Base-by-base conservation (phyloP, 352 stramenopile genomes). In the Blastocystis sp. region DNA sequence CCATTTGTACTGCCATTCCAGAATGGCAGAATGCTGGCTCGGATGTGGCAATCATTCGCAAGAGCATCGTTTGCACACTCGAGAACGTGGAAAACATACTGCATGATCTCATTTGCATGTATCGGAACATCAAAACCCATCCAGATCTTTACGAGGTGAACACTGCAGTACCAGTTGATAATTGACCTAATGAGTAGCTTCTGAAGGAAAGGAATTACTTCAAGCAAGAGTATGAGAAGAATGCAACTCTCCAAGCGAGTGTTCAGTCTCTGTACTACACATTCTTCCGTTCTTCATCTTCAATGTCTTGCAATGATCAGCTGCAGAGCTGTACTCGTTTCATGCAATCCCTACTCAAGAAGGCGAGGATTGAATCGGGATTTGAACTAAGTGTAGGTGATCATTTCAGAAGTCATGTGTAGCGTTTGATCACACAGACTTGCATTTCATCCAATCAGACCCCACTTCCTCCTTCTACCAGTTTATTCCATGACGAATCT, bases 61-160 rank as follows among this genome's bases (percentile, higher is more conserved):
- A 61, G 10, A 24, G 40, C 42, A 24, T 81, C 1, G 71, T 81
- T 3, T 81, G 71, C 40, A 64, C 52, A 6, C 52, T 81, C 4
- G 71, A 81, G 52, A 81, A 81, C 34, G 52, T 81, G 14, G 66
- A 77, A 38, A 62, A 11, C 14, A 48, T 77, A n/a, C 21, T 77
- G 3, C 19, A 77, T 17, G 66, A 59, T 40, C 52, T 57, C 48
- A 57, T 81, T 9, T 34, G 62, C 38, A 19, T 34, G 64, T n/a
- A 40, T 68, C 71, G 42, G 6, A 19, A 45, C 17, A 42, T 17
- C 21, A 64, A 38, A 19, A 28, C 10, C 10, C 2, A 77, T 10
- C 10, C 66, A 1, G 42, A 24, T 52, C 34, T 38, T 62, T 38
- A 28, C 60, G n/a, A 34, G 28, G 38, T 64, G 7, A 79, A 7